These are phyloP conservation scores for Pseudonitzschia multiseries DNA, from an alignment of 108 stramenopile genomes.

Conservation along the genomic window DNA sequence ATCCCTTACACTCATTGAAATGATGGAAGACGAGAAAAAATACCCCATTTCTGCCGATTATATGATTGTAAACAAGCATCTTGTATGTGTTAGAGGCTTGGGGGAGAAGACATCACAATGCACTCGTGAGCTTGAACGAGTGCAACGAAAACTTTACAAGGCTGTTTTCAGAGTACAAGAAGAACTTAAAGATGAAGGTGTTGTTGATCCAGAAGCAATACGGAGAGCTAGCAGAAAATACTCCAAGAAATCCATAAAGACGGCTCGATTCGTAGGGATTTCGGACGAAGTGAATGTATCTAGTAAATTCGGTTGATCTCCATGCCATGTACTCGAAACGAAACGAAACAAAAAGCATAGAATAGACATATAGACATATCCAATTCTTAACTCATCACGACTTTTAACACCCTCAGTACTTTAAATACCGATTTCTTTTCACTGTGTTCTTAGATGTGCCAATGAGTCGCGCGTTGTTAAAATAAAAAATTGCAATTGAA, in stretches of 20 bases:
- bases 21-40: slow-evolving; percentile 12
- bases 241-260: slow-evolving; percentile 12
- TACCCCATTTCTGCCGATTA: slow-evolving; percentile 9
- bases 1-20: slow-evolving; percentile 2
- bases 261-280: slow-evolving; percentile 9
- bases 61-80: slow-evolving; percentile 16
- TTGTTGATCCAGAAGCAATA: slow-evolving; percentile 1
- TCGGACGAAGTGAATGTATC: slow-evolving; percentile 10
- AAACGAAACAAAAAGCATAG: too few relatives aligned
- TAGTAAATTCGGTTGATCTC: neutral
- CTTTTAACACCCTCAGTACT: too few relatives aligned
- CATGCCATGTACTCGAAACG: neutral
- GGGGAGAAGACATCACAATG: slow-evolving; percentile 13
- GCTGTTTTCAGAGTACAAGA: slow-evolving; percentile 6
- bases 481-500: too few relatives aligned
- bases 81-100: slow-evolving; percentile 10
- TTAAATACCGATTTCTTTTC: too few relatives aligned
- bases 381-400: too few relatives aligned
- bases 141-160: slow-evolving; percentile 7
- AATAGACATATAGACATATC: too few relatives aligned
- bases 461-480: too few relatives aligned
- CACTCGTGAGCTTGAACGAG: slow-evolving; percentile 1
- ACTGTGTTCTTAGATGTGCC: too few relatives aligned
- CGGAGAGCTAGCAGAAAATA: slow-evolving; percentile 2
- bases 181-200: slow-evolving; percentile 1